Base-by-base conservation (phyloP, 108 stramenopile genomes). In the Nitzschia palea region DNA sequence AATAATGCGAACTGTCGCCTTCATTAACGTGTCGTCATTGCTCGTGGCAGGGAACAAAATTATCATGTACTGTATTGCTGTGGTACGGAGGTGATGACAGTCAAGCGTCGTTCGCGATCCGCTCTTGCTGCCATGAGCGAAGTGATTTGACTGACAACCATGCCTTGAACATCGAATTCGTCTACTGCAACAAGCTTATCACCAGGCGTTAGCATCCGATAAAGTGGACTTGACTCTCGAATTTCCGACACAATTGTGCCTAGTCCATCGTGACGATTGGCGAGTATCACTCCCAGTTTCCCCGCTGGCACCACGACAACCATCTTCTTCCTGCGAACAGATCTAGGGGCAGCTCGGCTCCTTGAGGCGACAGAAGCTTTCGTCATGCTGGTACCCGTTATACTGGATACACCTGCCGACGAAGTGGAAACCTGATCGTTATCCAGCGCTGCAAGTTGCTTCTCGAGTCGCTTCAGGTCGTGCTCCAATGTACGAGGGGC, bases 231-330 rank as follows among this genome's bases (percentile, higher is more conserved):
- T 12, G 43, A 27, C 5, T 32, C 35, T 33, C 71, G 74, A 20
- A 84, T 64, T 51, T 80, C 73, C 20, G 76, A 34, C 14, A 84
- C 70, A 3, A 80, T 60, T 0, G 79, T 80, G 2, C 83, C 83
- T 14, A 62, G 73, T 4, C 83, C 79, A 69, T 73, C 76, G 50
- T 70, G 65, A 23, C 66, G 83, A 53, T 86, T 83, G 23, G 84
- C 76, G 10, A 90, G 82, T 56, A 90, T 80, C 30, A 90, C 76
- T 28, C 89, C 89, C 29, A 90, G 70, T 58, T 86, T 87, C 14
- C 89, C 89, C 0, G 86, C 80, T 31, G 89, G 89, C 6, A 83
- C 84, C 1, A 76, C 27, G 0, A 74, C 73, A 2, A 74, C 50
- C n/a, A 74, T 65, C 27, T 37, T 48, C 33, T 61, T 70, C 15